A percentile compares a stretch with the other conserved stretches of the same genome.
Conservation (phyloP, 1,139 yeast genomes). For the Lodderomyces metapsilosis region DNA sequence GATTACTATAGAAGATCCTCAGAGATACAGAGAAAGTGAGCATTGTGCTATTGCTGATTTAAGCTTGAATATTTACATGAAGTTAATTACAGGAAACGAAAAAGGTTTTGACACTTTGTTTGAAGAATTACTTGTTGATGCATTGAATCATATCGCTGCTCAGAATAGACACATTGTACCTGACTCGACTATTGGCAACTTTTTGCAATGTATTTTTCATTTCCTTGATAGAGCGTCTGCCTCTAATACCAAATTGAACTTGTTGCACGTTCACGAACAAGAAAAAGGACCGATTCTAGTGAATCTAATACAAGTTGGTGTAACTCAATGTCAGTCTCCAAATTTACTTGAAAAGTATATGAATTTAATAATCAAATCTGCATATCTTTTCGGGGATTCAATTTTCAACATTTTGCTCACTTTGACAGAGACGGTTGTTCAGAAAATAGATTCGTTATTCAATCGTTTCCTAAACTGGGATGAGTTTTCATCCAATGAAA, state of each 20-base stretch:
- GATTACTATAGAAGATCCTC: background rate
- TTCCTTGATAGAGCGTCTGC: conserved; percentile 34
- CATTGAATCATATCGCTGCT: conserved; percentile 25
- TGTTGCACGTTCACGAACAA: conserved; percentile 32
- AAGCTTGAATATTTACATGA: conserved; percentile 40
- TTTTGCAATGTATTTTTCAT: conserved; percentile 29
- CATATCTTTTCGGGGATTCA: conserved; percentile 49
- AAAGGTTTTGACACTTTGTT: conserved; percentile 44
- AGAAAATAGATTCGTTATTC: conserved; percentile 42
- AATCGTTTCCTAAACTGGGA: conserved; percentile 15
- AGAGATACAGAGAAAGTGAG: background rate
- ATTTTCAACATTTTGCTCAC: conserved; percentile 51
- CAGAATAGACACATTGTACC: conserved; percentile 18
- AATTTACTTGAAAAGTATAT: conserved; percentile 49
- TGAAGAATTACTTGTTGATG: conserved; percentile 21
- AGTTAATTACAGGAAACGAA: conserved; percentile 56
- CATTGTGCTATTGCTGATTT: background rate
- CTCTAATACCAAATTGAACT: conserved; percentile 27
- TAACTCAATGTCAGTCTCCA: conserved; percentile 32
- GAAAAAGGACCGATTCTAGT: conserved; percentile 34
- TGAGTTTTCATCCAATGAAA: conserved; percentile 23
- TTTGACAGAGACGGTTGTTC: conserved; percentile 50
- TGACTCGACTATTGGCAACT: conserved; percentile 30
- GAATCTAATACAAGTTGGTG: conserved; percentile 39
- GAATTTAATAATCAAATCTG: conserved; percentile 39